These are phyloP conservation scores for Pseudogymnoascus sp. DNA, from an alignment of 2,329 filamentous ascomycete species.

Conservation along the genomic window DNA sequence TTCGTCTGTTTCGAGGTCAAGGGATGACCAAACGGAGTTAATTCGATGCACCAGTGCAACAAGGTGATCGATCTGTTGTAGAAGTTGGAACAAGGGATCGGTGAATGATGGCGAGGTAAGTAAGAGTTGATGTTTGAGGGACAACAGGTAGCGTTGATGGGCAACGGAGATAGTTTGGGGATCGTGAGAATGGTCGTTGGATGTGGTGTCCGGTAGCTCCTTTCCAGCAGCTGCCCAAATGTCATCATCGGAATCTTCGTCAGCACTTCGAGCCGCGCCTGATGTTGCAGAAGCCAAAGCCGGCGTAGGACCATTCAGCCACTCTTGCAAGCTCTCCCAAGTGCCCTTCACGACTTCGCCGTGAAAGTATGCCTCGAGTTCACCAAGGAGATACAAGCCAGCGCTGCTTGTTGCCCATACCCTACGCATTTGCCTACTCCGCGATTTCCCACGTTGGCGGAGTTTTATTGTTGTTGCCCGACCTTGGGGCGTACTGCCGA, in stretches of 20 bases:
- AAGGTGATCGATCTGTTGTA: conserved; percentile 73
- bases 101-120: conserved; percentile 59
- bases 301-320: conserved; percentile 47
- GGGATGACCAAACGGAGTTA: conserved; percentile 65
- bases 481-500: conserved; percentile 54
- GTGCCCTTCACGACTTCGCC: conserved; percentile 77
- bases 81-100: conserved; percentile 55
- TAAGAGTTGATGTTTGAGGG: conserved; percentile 59
- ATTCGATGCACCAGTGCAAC: conserved; percentile 70
- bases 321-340: conserved; percentile 71
- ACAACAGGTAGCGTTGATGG: conserved; percentile 68
- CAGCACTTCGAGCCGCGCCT: conserved; percentile 10
- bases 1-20: conserved; percentile 75
- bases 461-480: conserved; percentile 53
- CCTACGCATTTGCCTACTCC: conserved; percentile 64
- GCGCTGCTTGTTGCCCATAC: conserved; percentile 88
- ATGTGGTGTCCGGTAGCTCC: conserved; percentile 17
- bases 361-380: conserved; percentile 82
- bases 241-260: conserved; percentile 30
- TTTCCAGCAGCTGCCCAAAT: conserved; percentile 35
- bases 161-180: conserved; percentile 77
- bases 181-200: conserved; percentile 48
- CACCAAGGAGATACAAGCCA: conserved; percentile 80
- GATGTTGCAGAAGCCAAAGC: conserved; percentile 14
- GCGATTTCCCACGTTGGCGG: conserved; percentile 55